phyloP scores from a whole-genome alignment of 345 rosid genomes.

The Eucalyptus pauciflora region DNA sequence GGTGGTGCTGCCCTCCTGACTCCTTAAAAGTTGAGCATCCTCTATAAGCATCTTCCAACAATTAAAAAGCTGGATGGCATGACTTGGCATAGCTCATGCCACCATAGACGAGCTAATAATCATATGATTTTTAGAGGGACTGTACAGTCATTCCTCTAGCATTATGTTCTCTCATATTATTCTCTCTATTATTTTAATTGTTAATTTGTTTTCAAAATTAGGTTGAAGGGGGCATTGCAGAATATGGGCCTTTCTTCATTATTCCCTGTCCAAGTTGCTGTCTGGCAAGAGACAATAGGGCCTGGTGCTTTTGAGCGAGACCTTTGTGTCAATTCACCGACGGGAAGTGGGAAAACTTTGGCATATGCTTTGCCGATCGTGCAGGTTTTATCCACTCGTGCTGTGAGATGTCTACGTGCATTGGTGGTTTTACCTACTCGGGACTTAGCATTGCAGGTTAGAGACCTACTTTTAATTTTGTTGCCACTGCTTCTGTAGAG shows the following conservation, averaged over 20 bases:
- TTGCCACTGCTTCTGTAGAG: background rate
- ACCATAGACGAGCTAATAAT: background rate
- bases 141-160: background rate
- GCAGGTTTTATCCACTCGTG: conserved; percentile 52
- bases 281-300: conserved; percentile 90
- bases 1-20: background rate
- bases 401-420: conserved; percentile 76
- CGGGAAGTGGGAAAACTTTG: conserved; percentile 91
- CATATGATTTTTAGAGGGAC: background rate
- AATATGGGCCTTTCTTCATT: conserved; percentile 56
- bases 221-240: conserved; percentile 63
- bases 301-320: conserved; percentile 86
- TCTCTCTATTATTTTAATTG: background rate
- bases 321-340: conserved; percentile 82
- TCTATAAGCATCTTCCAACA: background rate
- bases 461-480: background rate
- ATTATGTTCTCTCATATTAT: background rate
- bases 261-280: conserved; percentile 77
- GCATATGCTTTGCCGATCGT: conserved; percentile 90
- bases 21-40: background rate
- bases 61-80: background rate
- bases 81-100: background rate
- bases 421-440: conserved; percentile 92
- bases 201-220: conserved; percentile 1
- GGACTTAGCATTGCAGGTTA: conserved; percentile 87